phyloP scores from a whole-genome alignment of 495 filamentous ascomycete species.

The Usnea hakonensis region DNA sequence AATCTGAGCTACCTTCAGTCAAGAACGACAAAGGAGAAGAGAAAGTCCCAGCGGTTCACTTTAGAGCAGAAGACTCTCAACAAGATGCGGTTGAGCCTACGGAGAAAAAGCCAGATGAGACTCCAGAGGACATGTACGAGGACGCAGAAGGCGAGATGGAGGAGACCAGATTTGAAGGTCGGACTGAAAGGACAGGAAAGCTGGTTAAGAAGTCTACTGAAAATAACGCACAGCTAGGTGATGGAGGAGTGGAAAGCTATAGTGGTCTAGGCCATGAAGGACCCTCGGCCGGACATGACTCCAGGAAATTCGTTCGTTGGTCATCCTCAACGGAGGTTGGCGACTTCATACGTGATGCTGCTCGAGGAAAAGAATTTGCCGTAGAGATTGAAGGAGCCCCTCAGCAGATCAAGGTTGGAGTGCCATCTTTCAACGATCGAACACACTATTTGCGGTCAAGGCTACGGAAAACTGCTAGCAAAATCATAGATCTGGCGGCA shows the following conservation, averaged over 20 bases:
- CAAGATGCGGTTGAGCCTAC: conserved; percentile 44
- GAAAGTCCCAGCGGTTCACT: conserved; percentile 66
- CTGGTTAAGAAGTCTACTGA: conserved; percentile 27
- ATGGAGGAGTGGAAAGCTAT: conserved; percentile 54
- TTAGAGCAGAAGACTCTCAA: conserved; percentile 68
- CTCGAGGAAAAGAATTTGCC: conserved; percentile 73
- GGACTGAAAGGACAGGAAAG: conserved; percentile 40
- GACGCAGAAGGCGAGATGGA: conserved; percentile 34
- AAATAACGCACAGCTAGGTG: conserved; percentile 27
- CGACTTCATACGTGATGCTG: conserved; percentile 90
- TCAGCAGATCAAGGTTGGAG: conserved; percentile 63
- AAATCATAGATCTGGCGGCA: conserved; percentile 56
- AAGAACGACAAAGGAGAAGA: conserved; percentile 44
- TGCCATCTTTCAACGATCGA: conserved; percentile 81
- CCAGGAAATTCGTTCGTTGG: conserved; percentile 76
- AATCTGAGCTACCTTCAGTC: conserved; percentile 77
- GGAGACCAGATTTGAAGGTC: conserved; percentile 44
- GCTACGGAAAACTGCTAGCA: conserved; percentile 60
- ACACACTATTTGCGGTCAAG: conserved; percentile 77
- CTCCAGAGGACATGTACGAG: conserved; percentile 24
- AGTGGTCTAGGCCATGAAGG: conserved; percentile 50
- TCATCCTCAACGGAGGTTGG: conserved; percentile 82
- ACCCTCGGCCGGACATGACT: conserved; percentile 29
- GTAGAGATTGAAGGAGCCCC: conserved; percentile 70
- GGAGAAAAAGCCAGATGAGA: conserved; percentile 24